Evolutionary conservation across 2,329 filamentous ascomycete genomes (phyloP).

Genomic region (Xylariales sp.): DNA sequence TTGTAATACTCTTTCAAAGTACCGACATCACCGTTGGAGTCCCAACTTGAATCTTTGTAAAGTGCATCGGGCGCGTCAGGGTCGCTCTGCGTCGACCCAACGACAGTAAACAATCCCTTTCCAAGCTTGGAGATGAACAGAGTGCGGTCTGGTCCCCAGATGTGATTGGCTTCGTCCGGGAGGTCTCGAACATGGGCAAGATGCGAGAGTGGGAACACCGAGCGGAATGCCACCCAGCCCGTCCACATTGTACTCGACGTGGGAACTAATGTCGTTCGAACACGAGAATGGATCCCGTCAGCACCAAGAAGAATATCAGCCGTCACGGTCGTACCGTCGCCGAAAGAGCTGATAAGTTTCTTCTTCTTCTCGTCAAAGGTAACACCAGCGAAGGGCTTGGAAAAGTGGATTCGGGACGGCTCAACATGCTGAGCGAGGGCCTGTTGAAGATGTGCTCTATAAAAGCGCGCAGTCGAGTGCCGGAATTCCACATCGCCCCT

Average conservation of each 20-base stretch:
- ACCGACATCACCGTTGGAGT: conserved; percentile 31
- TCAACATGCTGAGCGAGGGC: conserved; percentile 42
- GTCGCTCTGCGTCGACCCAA: conserved; percentile 35
- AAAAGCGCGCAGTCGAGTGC: conserved; percentile 40
- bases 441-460: conserved; percentile 44
- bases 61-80: conserved; percentile 26
- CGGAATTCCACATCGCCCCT: conserved; percentile 30
- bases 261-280: conserved; percentile 39
- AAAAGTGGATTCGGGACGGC: conserved; percentile 34
- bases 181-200: conserved; percentile 34
- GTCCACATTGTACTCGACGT: conserved; percentile 34
- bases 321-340: conserved; percentile 37
- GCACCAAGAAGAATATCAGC: conserved; percentile 47
- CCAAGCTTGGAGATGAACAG: conserved; percentile 40
- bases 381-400: conserved; percentile 35
- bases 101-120: conserved; percentile 36
- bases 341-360: conserved; percentile 36
- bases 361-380: conserved; percentile 21
- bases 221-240: conserved; percentile 39
- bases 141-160: conserved; percentile 37
- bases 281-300: conserved; percentile 47
- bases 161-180: conserved; percentile 37
- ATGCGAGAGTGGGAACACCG: conserved; percentile 37
- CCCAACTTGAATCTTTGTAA: conserved; percentile 31
- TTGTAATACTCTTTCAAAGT: conserved; percentile 32